Percentiles rank a stretch among this genome's conserved stretches.
phyloP scores from a whole-genome alignment of 2,329 filamentous ascomycete species.

The Fusarium pseudonygamai region DNA sequence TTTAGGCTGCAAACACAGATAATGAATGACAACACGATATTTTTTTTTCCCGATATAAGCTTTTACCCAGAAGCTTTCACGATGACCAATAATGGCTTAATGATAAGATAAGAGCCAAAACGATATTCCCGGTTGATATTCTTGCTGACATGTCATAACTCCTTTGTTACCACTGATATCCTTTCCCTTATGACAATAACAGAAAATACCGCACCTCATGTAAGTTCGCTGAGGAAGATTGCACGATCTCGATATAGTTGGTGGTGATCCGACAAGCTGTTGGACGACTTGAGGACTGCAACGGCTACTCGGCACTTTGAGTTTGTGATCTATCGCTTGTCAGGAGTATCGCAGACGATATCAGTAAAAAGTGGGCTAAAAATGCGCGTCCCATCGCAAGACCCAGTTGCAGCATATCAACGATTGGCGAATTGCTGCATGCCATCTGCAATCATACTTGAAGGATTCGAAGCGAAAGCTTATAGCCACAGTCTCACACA shows the following conservation, averaged over 20 bases:
- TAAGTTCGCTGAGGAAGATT: neutral
- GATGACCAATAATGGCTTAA: too few relatives aligned
- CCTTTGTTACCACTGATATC: too few relatives aligned
- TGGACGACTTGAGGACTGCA: neutral
- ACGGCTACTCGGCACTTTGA: neutral
- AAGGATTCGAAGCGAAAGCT: neutral
- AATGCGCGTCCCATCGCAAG: neutral
- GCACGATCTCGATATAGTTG: fast-evolving
- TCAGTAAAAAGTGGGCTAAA: neutral
- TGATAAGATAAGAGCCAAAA: neutral
- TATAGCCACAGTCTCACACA: neutral
- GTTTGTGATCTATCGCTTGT: neutral
- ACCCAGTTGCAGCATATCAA: neutral
- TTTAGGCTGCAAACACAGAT: too few relatives aligned
- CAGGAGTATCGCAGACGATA: too few relatives aligned
- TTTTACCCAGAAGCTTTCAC: too few relatives aligned
- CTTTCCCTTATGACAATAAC: neutral
- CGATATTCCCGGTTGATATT: fast-evolving
- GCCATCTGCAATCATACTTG: neutral
- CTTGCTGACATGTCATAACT: neutral
- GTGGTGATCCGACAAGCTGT: neutral
- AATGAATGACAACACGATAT: too few relatives aligned
- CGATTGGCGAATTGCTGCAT: neutral
- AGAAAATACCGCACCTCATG: too few relatives aligned
- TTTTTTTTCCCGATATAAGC: too few relatives aligned